Conservation (phyloP, 306 rosid species). For the Prosopis cineraria region DNA sequence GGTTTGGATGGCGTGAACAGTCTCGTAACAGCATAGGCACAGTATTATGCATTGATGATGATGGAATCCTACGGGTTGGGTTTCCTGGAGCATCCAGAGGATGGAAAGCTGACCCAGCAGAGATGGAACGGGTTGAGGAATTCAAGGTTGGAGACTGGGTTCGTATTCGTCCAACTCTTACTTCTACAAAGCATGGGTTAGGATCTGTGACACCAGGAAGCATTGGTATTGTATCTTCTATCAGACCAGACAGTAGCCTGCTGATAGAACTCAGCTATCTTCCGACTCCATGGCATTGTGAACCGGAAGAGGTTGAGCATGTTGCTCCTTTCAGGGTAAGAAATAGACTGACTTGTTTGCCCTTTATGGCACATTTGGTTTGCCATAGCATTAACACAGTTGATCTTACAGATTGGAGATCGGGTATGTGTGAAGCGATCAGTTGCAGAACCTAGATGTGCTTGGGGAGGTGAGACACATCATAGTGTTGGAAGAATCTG, state of each 20-base stretch:
- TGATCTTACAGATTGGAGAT: conserved; percentile 60
- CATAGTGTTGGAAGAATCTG: conserved; percentile 77
- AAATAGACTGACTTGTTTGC: background rate
- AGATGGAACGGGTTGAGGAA: conserved; percentile 80
- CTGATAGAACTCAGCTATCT: conserved; percentile 69
- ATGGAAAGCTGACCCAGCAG: conserved; percentile 90
- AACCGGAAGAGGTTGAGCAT: conserved; percentile 84
- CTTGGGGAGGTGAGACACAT: conserved; percentile 86
- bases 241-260: conserved; percentile 76
- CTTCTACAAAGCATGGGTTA: conserved; percentile 70
- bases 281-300: conserved; percentile 82
- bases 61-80: conserved; percentile 82
- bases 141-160: conserved; percentile 88
- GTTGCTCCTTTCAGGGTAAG: conserved; percentile 69
- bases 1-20: conserved; percentile 90
- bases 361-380: background rate
- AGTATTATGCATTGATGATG: conserved; percentile 76
- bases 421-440: conserved; percentile 76
- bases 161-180: conserved; percentile 77
- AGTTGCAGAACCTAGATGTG: conserved; percentile 82
- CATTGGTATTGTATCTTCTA: conserved; percentile 73
- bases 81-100: conserved; percentile 87
- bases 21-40: conserved; percentile 79
- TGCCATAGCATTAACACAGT: background rate
- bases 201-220: conserved; percentile 86